phyloP scores from a whole-genome alignment of 352 stramenopile genomes.

The Pythium pyrilobum region DNA sequence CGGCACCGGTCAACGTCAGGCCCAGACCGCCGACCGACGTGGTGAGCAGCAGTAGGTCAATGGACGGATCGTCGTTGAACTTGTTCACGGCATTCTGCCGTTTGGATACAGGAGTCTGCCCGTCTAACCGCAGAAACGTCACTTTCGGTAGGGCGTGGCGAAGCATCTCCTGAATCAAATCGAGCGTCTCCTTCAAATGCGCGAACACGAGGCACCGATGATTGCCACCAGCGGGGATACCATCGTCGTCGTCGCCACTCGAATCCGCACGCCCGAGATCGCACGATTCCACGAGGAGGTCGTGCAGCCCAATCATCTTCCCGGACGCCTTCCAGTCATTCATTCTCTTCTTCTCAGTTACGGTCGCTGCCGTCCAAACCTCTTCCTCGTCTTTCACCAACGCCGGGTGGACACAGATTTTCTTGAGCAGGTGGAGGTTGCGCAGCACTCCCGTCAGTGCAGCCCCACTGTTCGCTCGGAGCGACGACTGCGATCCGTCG shows the following conservation, averaged over 20 bases:
- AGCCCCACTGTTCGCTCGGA: neutral
- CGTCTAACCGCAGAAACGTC: constrained; percentile 91
- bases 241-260: constrained; percentile 11
- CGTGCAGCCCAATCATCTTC: constrained; percentile 87
- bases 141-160: constrained; percentile 50
- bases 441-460: constrained; percentile 36
- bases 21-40: constrained; percentile 94
- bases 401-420: constrained; percentile 94
- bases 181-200: constrained; percentile 91
- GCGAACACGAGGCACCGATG: constrained; percentile 96
- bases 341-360: constrained; percentile 25
- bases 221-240: constrained; percentile 22
- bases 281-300: constrained; percentile 69
- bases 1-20: constrained; percentile 95
- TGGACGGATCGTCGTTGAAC: constrained; percentile 91
- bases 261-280: constrained; percentile 25
- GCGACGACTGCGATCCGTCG: neutral
- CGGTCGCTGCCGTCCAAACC: constrained; percentile 4
- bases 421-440: constrained; percentile 78
- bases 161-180: constrained; percentile 91
- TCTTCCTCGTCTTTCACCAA: constrained; percentile 50
- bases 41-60: constrained; percentile 95
- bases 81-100: constrained; percentile 78
- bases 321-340: constrained; percentile 79
- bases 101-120: constrained; percentile 64